phyloP scores from a whole-genome alignment of 2,329 filamentous ascomycete genomes.

The Diplodia intermedia region DNA sequence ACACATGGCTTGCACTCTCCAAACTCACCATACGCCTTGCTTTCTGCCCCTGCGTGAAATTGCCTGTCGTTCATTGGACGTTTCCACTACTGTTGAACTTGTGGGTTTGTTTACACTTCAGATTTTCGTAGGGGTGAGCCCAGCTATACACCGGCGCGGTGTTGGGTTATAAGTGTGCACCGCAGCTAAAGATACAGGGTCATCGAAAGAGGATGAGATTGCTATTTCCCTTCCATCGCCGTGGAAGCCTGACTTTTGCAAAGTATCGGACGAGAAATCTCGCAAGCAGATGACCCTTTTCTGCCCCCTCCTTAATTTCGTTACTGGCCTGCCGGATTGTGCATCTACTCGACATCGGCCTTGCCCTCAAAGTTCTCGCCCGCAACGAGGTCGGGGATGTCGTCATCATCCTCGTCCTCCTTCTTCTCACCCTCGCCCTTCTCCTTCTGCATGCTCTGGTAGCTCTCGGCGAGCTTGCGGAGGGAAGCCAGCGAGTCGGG shows the following conservation, averaged over 20 bases:
- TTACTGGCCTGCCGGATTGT: slow-evolving; percentile 8
- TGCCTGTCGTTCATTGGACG: not conserved
- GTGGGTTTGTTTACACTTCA: not conserved
- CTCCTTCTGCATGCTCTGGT: slow-evolving; percentile 98
- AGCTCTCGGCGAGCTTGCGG: slow-evolving; percentile 98
- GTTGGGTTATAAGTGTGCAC: slow-evolving; percentile 5
- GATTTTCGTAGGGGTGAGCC: not conserved
- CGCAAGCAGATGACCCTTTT: slow-evolving; percentile 17
- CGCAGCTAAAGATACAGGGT: slow-evolving; percentile 22
- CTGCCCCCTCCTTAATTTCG: slow-evolving; percentile 7
- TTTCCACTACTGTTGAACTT: not conserved
- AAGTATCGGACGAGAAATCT: slow-evolving; percentile 22
- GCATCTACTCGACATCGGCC: slow-evolving; percentile 77
- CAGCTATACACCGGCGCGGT: not conserved
- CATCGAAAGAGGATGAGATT: slow-evolving; percentile 32
- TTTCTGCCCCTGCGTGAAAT: not conserved
- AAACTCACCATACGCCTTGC: not conserved
- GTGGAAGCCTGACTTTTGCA: slow-evolving; percentile 27
- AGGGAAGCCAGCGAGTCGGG: slow-evolving; percentile 97
- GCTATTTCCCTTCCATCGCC: slow-evolving; percentile 29
- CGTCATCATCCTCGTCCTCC: slow-evolving; percentile 72
- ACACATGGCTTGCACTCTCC: too few relatives aligned
- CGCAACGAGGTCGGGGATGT: slow-evolving; percentile 96
- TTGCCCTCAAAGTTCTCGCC: slow-evolving; percentile 98
- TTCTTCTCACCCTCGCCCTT: slow-evolving; percentile 79